phyloP scores from a whole-genome alignment of 1,139 yeast genomes.

The Hyphopichia fennica region DNA sequence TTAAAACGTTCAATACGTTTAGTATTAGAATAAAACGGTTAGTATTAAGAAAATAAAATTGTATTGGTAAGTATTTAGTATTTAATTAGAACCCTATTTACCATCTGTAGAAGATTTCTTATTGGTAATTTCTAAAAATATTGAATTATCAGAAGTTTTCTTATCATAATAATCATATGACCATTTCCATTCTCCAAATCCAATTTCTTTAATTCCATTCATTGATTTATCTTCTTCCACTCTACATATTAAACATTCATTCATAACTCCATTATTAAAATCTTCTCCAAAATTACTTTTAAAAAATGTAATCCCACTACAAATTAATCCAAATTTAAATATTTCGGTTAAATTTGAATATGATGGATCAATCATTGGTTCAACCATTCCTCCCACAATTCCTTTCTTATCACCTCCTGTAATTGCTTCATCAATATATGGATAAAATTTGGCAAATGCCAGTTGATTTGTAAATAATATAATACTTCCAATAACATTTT shows the following conservation, averaged over 20 bases:
- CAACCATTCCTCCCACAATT: conserved; percentile 55
- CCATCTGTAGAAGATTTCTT: no score
- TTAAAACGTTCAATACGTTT: no score
- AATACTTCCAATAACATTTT: conserved; percentile 55
- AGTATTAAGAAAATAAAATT: no score
- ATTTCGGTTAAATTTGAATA: conserved; percentile 57
- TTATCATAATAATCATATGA: conserved; percentile 41
- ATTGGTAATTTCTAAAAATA: neutral
- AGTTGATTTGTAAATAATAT: conserved; percentile 53
- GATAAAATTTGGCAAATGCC: conserved; percentile 49
- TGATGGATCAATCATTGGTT: conserved; percentile 55
- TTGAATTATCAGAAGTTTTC: conserved; percentile 10
- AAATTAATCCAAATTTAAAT: conserved; percentile 56
- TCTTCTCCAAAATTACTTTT: conserved; percentile 36
- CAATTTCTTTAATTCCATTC: conserved; percentile 42
- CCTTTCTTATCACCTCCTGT: conserved; percentile 10
- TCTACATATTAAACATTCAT: conserved; percentile 40
- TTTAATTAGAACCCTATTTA: no score
- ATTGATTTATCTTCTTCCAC: conserved; percentile 37
- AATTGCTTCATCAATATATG: conserved; percentile 44
- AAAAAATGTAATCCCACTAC: conserved; percentile 58
- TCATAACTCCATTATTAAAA: conserved; percentile 19
- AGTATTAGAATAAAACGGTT: no score
- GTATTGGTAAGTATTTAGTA: no score
- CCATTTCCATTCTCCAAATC: conserved; percentile 42